Conservation (phyloP, 805 yeast species). For the Kregervanrija delftensis region DNA sequence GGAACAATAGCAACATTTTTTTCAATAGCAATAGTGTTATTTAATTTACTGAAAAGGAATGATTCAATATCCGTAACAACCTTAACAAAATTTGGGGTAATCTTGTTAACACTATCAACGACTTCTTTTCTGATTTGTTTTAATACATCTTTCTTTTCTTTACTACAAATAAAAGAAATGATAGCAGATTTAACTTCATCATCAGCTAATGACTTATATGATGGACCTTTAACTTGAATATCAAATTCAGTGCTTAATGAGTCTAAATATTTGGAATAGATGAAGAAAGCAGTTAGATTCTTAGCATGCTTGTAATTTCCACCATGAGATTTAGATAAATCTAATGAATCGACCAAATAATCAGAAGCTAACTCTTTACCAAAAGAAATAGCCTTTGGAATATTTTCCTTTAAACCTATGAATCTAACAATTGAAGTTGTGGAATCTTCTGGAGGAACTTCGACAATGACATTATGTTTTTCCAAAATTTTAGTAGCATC, state of each 20-base stretch:
- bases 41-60: constrained; percentile 45
- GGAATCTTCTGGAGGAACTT: constrained; percentile 40
- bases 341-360: constrained; percentile 59
- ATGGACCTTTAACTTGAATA: constrained; percentile 43
- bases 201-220: constrained; percentile 36
- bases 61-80: constrained; percentile 59
- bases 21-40: constrained; percentile 35
- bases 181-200: constrained; percentile 37
- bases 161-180: constrained; percentile 54
- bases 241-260: constrained; percentile 33
- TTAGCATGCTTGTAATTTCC: constrained; percentile 72
- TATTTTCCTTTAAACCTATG: constrained; percentile 51
- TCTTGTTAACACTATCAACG: constrained; percentile 64
- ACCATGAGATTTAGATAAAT: constrained; percentile 85
- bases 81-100: constrained; percentile 60
- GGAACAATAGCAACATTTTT: constrained; percentile 53
- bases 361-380: constrained; percentile 57
- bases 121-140: constrained; percentile 64
- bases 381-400: constrained; percentile 53
- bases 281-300: constrained; percentile 62
- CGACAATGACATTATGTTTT: constrained; percentile 50
- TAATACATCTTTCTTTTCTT: constrained; percentile 38
- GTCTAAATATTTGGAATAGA: constrained; percentile 41
- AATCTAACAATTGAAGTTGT: constrained; percentile 45
- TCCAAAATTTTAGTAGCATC: constrained; percentile 46